These are phyloP conservation scores for Hyaloperonospora arabidopsidis DNA, from an alignment of 352 stramenopile genomes.

Conservation along the genomic window DNA sequence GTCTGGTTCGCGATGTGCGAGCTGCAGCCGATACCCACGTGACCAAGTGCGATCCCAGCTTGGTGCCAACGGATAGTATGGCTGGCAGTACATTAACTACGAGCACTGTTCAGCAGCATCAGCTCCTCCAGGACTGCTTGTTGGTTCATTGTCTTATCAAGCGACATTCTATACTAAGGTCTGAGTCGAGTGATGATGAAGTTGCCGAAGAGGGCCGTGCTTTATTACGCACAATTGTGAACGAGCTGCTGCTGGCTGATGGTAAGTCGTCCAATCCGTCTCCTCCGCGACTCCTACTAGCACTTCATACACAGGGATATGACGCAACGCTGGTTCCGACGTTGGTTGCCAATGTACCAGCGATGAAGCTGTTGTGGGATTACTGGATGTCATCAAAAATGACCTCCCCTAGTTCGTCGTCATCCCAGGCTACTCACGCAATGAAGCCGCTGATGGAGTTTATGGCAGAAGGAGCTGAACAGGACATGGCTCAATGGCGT, in stretches of 20 bases:
- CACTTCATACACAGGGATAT: constrained; percentile 48
- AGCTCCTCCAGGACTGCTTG: constrained; percentile 52
- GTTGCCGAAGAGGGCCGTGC: constrained; percentile 16
- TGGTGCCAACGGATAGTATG: constrained; percentile 23
- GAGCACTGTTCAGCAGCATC: constrained; percentile 37
- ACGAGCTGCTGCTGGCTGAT: constrained; percentile 37
- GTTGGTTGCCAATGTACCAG: constrained; percentile 28
- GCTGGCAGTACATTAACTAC: constrained; percentile 14
- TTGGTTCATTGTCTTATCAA: constrained; percentile 41
- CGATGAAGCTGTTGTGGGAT: constrained; percentile 43
- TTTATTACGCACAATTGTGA: constrained; percentile 24
- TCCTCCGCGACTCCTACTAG: constrained; percentile 30
- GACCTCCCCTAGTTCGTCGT: constrained; percentile 17
- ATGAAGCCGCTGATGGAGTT: constrained; percentile 55
- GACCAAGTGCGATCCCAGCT: constrained; percentile 32
- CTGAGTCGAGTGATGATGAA: constrained; percentile 14
- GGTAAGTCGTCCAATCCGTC: constrained; percentile 5
- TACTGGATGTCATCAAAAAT: constrained; percentile 38
- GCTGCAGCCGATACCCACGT: constrained; percentile 37
- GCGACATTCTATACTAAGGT: constrained; percentile 18
- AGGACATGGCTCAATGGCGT: constrained; percentile 39
- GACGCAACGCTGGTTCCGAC: constrained; percentile 27
- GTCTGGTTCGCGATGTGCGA: constrained; percentile 35
- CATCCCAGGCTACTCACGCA: constrained; percentile 10
- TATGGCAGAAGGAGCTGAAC: constrained; percentile 33